Percentiles rank a stretch among this genome's conserved stretches.
phyloP scores from a whole-genome alignment of 345 rosid genomes.

The Gossypium anomalum region DNA sequence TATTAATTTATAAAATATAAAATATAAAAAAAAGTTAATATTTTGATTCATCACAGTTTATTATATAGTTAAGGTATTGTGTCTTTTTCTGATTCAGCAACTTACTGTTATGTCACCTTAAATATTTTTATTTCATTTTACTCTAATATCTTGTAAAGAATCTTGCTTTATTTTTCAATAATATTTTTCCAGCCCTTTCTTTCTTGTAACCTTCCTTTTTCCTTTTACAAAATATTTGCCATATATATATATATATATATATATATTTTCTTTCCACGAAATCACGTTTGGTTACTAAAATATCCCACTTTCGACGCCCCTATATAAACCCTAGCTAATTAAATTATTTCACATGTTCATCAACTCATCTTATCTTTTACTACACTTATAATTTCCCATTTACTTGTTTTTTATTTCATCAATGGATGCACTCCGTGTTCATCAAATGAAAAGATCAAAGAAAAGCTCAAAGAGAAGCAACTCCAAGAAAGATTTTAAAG shows the following conservation, averaged over 20 bases:
- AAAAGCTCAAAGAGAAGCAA: background rate
- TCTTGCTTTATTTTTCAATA: background rate
- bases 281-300: background rate
- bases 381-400: background rate
- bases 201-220: slow-evolving; percentile 19
- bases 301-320: background rate
- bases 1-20: too few species aligned
- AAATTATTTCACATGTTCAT: background rate
- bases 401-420: background rate
- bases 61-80: too few species aligned
- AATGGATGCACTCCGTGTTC: slow-evolving; percentile 32
- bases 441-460: slow-evolving; percentile 17
- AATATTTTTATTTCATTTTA: background rate
- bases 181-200: background rate
- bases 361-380: background rate
- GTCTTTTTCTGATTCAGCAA: too few species aligned
- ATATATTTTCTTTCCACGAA: slow-evolving; percentile 46
- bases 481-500: slow-evolving; percentile 44
- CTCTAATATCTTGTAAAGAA: background rate
- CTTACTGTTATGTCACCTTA: background rate
- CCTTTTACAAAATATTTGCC: background rate
- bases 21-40: background rate
- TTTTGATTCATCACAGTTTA: background rate
- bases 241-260: background rate
- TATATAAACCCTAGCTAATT: background rate